Evolutionary conservation across 306 rosid species (phyloP), one percentile per base, ranked within the genome.

Genomic region (Quercus parvula): DNA sequence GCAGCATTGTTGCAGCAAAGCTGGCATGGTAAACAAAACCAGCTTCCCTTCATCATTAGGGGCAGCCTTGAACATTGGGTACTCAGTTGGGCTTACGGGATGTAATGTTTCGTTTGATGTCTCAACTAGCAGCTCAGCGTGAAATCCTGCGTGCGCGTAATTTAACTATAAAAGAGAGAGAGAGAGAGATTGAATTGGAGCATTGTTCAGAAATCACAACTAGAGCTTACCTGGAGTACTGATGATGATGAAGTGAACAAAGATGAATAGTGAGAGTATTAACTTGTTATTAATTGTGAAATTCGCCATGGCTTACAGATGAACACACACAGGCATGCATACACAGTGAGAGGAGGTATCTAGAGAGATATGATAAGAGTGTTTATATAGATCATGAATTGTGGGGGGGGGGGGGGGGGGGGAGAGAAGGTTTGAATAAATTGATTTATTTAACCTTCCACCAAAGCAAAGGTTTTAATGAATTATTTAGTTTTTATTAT

Each of bases 11-110:
- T 25, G 82, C 81, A 84, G 71, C 85, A 84, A 35, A 35, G 41
- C 85, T 81, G 77, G 72, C 87, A 84, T 27, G n/a, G 33, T 77
- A 73, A 64, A 24, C 87, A 84, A 15, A 77, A 77, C 71, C 67
- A 80, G 75, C 73, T 64, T 59, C 73, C 82, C 35, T 55, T 25
- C 19, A 24, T 35, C 46, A 33, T 35, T 25, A 12, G 30, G 33
- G 27, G 38, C 3, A 20, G 52, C 33, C 15, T 25, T 72, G 13
- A 11, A 70, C 44, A 28, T 6, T n/a, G 71, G 58, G 56, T 68
- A 84, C 85, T 73, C 85, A 0, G 33, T 59, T 41, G 30, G 61
- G 9, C 73, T 76, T 27, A 44, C 49, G 14, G 51, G 71, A 20
- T 66, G 25, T 66, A 66, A 38, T 7, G 33, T 62, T 18, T 6